Evolutionary conservation across 2,329 filamentous ascomycete genomes (phyloP).

Genomic region (Diaporthe sp.): DNA sequence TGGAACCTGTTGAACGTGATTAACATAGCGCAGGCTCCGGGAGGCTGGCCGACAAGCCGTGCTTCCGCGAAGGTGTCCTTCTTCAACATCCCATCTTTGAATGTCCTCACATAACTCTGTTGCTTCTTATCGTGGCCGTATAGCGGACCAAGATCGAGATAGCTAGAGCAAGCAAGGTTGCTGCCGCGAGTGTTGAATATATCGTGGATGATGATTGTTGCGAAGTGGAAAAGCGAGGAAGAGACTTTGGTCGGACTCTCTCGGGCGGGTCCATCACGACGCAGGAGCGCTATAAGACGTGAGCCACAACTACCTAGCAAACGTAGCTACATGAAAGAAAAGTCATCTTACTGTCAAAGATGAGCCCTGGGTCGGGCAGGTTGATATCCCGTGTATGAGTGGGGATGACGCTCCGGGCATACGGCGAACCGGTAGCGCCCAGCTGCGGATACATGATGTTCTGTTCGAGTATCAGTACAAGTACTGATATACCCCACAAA

Average conservation of each 20-base stretch:
- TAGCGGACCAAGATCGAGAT: not conserved
- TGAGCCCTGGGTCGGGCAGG: slow-evolving; percentile 7
- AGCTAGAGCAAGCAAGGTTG: not conserved
- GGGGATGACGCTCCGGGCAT: not conserved
- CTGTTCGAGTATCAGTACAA: not conserved
- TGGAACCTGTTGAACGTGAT: slow-evolving; percentile 14
- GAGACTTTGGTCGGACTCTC: slow-evolving; percentile 12
- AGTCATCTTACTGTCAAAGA: not conserved
- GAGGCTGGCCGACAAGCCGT: not conserved
- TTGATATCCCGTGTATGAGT: not conserved
- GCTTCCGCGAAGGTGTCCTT: not conserved
- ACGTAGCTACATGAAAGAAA: rapidly evolving
- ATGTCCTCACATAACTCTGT: not conserved
- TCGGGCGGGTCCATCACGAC: not conserved
- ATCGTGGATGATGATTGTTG: slow-evolving; percentile 9
- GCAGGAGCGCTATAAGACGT: not conserved
- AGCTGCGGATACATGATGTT: slow-evolving; percentile 5
- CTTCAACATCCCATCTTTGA: slow-evolving; percentile 6
- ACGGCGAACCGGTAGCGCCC: not conserved
- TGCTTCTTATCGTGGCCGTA: not conserved
- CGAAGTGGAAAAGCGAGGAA: slow-evolving; percentile 3
- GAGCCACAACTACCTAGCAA: not conserved
- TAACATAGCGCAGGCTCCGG: slow-evolving; percentile 9
- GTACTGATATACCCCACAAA: not conserved
- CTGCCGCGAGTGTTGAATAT: not conserved